Conservation (phyloP, 2,329 filamentous ascomycete species). For the Aspergillus spinulosporus region DNA sequence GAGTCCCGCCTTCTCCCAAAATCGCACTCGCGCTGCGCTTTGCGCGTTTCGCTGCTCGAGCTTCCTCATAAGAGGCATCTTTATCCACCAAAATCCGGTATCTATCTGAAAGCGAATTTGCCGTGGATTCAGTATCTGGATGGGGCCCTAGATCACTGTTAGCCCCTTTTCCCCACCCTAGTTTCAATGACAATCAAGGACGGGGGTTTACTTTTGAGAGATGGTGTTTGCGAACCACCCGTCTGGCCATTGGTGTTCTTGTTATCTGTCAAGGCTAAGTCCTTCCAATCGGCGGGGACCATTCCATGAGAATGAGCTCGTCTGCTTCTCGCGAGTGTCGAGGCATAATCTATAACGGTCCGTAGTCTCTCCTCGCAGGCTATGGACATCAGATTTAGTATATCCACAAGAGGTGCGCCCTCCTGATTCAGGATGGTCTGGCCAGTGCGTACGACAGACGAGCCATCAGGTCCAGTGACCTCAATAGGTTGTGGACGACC, state of each 20-base stretch:
- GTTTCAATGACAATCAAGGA: neutral
- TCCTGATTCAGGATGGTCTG: slow-evolving; percentile 71
- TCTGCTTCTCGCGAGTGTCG: slow-evolving; percentile 67
- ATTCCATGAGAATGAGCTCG: slow-evolving; percentile 77
- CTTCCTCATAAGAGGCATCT: slow-evolving; percentile 73
- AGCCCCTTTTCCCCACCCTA: slow-evolving; percentile 11
- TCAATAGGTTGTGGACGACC: slow-evolving; percentile 48
- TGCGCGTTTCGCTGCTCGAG: slow-evolving; percentile 65
- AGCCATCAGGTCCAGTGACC: slow-evolving; percentile 61
- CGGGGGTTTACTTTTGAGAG: slow-evolving; percentile 42
- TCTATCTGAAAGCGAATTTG: slow-evolving; percentile 48
- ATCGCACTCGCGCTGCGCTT: slow-evolving; percentile 60
- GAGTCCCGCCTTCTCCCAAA: slow-evolving; percentile 50
- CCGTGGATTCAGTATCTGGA: slow-evolving; percentile 41
- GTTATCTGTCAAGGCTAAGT: slow-evolving; percentile 57
- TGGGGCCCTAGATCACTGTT: slow-evolving; percentile 35
- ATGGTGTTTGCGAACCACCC: slow-evolving; percentile 34
- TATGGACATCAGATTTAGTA: slow-evolving; percentile 80
- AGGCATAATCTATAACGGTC: slow-evolving; percentile 74
- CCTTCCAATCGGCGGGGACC: slow-evolving; percentile 72
- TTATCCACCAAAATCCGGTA: slow-evolving; percentile 64
- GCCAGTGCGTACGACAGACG: slow-evolving; percentile 62
- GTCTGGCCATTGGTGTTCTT: slow-evolving; percentile 38
- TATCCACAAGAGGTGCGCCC: slow-evolving; percentile 70
- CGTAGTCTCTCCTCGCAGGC: slow-evolving; percentile 78